Evolutionary conservation across 2,329 filamentous ascomycete genomes (phyloP).

Genomic region (Penicillium sp.): DNA sequence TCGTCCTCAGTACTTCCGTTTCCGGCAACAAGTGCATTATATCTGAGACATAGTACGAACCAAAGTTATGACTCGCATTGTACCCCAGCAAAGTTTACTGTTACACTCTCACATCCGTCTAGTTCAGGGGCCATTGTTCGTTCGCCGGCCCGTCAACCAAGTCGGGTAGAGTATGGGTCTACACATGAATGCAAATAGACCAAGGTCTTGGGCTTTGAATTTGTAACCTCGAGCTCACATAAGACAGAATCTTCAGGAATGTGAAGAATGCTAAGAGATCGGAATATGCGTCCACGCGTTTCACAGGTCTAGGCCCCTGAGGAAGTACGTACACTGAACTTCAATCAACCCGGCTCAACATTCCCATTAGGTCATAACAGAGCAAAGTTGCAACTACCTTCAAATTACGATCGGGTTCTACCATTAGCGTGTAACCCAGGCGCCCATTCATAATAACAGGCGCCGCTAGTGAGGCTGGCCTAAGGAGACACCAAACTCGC

Average conservation of each 20-base stretch:
- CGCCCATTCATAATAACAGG: not conserved
- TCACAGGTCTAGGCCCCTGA: not conserved
- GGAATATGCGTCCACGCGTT: not conserved
- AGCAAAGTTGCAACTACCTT: not conserved
- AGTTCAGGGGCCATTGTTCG: not conserved
- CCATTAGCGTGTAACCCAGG: not conserved
- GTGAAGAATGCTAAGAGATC: not conserved
- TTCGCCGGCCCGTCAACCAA: not conserved
- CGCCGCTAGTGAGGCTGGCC: not conserved
- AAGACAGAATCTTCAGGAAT: not conserved
- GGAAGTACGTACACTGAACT: not conserved
- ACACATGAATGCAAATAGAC: not conserved
- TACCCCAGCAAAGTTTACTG: not conserved
- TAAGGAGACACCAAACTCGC: not conserved
- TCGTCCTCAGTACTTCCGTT: constrained; percentile 5
- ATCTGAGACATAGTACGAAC: not conserved
- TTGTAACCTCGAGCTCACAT: not conserved
- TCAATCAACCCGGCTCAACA: not conserved
- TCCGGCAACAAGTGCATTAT: constrained; percentile 8
- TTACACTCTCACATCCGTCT: not conserved
- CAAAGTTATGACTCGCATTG: not conserved
- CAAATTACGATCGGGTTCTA: not conserved
- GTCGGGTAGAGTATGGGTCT: not conserved
- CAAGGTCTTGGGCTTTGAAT: not conserved
- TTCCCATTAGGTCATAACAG: not conserved